Percentiles rank a stretch among this genome's conserved stretches.
phyloP scores from a whole-genome alignment of 139 green algal genomes.

The Coccomyxa sp. region DNA sequence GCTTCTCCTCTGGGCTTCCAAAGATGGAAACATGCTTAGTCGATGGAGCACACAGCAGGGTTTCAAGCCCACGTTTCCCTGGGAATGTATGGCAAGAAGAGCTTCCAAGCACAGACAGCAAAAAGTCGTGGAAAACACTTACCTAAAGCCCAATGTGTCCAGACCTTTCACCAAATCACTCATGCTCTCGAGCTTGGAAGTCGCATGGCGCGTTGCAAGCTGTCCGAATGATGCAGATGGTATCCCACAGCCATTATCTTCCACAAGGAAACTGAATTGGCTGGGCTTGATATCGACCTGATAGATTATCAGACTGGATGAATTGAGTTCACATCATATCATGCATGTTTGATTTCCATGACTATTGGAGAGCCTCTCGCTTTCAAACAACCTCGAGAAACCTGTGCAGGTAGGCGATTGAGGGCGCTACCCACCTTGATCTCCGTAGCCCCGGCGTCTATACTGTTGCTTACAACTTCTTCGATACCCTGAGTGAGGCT shows the following conservation, averaged over 20 bases:
- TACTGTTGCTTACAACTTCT: conserved; percentile 36
- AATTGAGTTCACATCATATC: too few species aligned
- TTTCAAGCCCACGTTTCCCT: too few species aligned
- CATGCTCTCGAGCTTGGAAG: conserved; percentile 25
- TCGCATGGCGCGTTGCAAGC: conserved; percentile 19
- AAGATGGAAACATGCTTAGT: too few species aligned
- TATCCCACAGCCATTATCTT: conserved; percentile 49
- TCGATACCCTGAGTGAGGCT: conserved; percentile 30
- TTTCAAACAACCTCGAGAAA: too few species aligned
- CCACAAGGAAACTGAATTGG: conserved; percentile 23
- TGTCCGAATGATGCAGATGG: conserved; percentile 4
- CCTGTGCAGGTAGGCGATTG: too few species aligned
- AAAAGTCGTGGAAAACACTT: too few species aligned
- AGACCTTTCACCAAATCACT: conserved; percentile 5
- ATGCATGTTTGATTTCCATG: too few species aligned
- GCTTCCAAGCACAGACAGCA: too few species aligned
- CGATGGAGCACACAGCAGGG: too few species aligned
- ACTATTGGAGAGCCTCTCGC: too few species aligned
- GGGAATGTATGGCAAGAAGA: too few species aligned
- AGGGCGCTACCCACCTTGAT: conserved; percentile 16
- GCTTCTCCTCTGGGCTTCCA: conserved; percentile 32
- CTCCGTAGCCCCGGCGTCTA: conserved; percentile 37
- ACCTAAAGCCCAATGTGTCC: conserved; percentile 40
- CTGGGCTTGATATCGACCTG: conserved; percentile 10
- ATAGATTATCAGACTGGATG: too few species aligned